phyloP scores from a whole-genome alignment of 1,139 yeast species.

The Magnusiomyces ingens region DNA sequence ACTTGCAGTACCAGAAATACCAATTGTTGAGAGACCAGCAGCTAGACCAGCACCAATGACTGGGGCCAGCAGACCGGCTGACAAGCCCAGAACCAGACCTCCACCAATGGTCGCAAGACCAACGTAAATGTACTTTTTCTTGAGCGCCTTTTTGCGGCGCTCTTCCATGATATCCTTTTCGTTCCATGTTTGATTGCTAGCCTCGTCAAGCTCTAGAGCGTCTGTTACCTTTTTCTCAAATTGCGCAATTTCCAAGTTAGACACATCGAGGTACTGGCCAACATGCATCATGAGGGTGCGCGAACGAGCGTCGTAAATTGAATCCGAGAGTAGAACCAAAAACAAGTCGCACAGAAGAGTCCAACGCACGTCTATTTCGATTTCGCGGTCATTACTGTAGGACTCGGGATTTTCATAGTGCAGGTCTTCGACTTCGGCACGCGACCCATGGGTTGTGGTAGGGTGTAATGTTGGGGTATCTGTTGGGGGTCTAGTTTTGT shows the following conservation, averaged over 20 bases:
- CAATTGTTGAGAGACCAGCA: conserved; percentile 92
- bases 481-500: conserved; percentile 2
- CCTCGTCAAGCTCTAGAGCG: conserved; percentile 78
- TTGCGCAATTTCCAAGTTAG: conserved; percentile 63
- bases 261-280: conserved; percentile 53
- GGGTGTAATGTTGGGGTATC: neutral
- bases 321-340: conserved; percentile 70
- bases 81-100: conserved; percentile 83
- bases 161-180: conserved; percentile 65
- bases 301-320: conserved; percentile 84
- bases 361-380: conserved; percentile 83
- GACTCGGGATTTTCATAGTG: conserved; percentile 33
- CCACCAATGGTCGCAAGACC: conserved; percentile 98
- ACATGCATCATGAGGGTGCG: conserved; percentile 64
- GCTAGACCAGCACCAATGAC: conserved; percentile 98
- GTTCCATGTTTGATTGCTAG: conserved; percentile 64
- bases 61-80: conserved; percentile 94
- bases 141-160: conserved; percentile 58
- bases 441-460: neutral
- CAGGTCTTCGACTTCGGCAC: conserved; percentile 18
- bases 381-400: conserved; percentile 32
- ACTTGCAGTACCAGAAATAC: conserved; percentile 85
- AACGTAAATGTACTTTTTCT: conserved; percentile 71
- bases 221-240: conserved; percentile 89
- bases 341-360: conserved; percentile 87